phyloP scores from a whole-genome alignment of 805 yeast genomes.

The Komagataella pastoris region DNA sequence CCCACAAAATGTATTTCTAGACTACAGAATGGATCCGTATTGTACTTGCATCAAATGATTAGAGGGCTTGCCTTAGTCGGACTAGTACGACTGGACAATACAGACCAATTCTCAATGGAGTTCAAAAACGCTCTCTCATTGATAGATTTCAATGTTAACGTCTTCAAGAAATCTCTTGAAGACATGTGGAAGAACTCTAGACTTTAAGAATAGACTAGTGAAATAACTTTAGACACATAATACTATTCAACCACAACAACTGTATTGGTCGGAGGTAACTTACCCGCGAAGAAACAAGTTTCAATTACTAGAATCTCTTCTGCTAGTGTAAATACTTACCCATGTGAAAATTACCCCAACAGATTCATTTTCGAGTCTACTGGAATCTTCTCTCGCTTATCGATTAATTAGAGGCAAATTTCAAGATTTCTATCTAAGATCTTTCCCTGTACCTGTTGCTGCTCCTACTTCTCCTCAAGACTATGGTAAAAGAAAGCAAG shows the following conservation, averaged over 20 bases:
- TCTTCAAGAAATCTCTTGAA: constrained; percentile 65
- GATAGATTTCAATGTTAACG: constrained; percentile 79
- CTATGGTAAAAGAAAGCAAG: background rate
- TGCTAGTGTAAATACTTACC: background rate
- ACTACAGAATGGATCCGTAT: constrained; percentile 70
- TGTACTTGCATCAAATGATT: constrained; percentile 84
- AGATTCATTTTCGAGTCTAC: background rate
- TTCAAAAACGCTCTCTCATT: constrained; percentile 38
- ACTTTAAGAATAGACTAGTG: constrained; percentile 4
- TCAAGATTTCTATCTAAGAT: background rate
- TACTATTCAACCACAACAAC: background rate
- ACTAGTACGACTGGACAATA: constrained; percentile 55
- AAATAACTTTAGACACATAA: background rate
- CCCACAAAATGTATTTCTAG: constrained; percentile 48
- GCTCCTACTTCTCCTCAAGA: background rate
- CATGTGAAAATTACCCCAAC: background rate
- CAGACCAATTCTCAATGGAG: constrained; percentile 26
- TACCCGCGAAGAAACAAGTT: background rate
- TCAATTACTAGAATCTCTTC: background rate
- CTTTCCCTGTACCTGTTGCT: background rate
- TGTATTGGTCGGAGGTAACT: background rate
- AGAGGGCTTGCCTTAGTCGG: constrained; percentile 89
- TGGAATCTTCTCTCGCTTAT: background rate
- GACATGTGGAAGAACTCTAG: constrained; percentile 48
- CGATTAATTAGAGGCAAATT: background rate